phyloP scores from a whole-genome alignment of 371 early-diverging fungal species.

The Mucor velutinosus region DNA sequence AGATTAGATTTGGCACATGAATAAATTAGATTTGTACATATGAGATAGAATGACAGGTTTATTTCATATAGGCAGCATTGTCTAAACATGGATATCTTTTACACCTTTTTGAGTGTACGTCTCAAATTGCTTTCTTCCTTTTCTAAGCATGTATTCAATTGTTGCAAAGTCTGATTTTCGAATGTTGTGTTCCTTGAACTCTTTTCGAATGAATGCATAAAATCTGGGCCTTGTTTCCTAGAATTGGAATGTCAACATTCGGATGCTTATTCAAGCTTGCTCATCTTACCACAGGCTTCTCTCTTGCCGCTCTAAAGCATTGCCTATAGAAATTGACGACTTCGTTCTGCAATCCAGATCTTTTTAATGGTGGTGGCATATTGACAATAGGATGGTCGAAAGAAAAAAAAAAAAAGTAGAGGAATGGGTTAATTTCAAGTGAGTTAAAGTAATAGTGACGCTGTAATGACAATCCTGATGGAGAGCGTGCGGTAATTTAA shows the following conservation, averaged over 20 bases:
- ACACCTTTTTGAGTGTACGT: slow-evolving; percentile 59
- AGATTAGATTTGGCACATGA: neutral
- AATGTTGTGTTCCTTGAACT: slow-evolving; percentile 57
- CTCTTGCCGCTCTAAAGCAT: slow-evolving; percentile 60
- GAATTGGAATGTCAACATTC: neutral
- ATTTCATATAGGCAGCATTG: neutral
- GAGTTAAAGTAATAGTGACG: neutral
- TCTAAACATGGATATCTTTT: slow-evolving; percentile 58
- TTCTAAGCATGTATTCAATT: slow-evolving; percentile 66
- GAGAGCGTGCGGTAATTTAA: neutral
- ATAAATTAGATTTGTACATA: neutral
- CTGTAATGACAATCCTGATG: neutral
- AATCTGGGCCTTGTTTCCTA: slow-evolving; percentile 60
- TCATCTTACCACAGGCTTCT: slow-evolving; percentile 52
- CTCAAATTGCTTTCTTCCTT: slow-evolving; percentile 59
- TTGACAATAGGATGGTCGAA: neutral
- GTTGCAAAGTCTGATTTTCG: slow-evolving; percentile 64
- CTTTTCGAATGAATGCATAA: slow-evolving; percentile 61
- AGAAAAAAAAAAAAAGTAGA: neutral
- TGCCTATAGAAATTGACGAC: slow-evolving; percentile 60
- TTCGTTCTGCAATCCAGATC: slow-evolving; percentile 65
- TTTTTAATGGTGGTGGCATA: slow-evolving; percentile 44
- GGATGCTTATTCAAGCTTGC: neutral
- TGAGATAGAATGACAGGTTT: neutral
- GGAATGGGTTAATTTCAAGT: neutral